phyloP scores from a whole-genome alignment of 2,329 filamentous ascomycete genomes.

The Sphaerulina vaccinii region DNA sequence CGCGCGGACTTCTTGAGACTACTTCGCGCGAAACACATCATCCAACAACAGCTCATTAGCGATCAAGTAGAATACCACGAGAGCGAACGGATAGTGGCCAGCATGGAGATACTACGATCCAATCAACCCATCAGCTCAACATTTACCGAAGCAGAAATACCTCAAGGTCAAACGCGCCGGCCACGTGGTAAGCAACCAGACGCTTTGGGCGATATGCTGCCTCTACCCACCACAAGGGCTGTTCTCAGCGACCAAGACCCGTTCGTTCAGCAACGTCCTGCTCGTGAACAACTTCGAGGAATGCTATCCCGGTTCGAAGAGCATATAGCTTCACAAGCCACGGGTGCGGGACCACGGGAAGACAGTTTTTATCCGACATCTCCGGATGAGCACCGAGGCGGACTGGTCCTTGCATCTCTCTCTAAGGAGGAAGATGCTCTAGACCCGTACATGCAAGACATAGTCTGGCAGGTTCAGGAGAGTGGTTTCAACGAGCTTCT shows the following conservation, averaged over 20 bases:
- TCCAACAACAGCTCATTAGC: conserved; percentile 84
- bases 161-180: conserved; percentile 29
- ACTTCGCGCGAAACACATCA: conserved; percentile 86
- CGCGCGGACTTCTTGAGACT: conserved; percentile 86
- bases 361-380: no score
- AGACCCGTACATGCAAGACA: conserved; percentile 58
- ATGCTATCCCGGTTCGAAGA: conserved; percentile 35
- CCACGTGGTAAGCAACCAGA: conserved; percentile 37
- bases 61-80: conserved; percentile 76
- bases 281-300: conserved; percentile 22
- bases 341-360: background rate
- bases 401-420: background rate
- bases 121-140: conserved; percentile 49
- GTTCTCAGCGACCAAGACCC: conserved; percentile 58
- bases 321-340: conserved; percentile 18
- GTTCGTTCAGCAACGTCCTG: conserved; percentile 12
- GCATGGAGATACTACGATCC: conserved; percentile 42
- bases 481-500: conserved; percentile 91
- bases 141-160: conserved; percentile 42
- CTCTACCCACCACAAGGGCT: conserved; percentile 45
- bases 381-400: background rate
- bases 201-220: conserved; percentile 34
- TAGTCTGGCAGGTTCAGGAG: conserved; percentile 87
- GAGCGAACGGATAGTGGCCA: conserved; percentile 63
- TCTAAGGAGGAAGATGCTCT: conserved; percentile 10